Evolutionary conservation across 176 grass and related monocot species (phyloP).

Genomic region (Phoenix roebelenii): DNA sequence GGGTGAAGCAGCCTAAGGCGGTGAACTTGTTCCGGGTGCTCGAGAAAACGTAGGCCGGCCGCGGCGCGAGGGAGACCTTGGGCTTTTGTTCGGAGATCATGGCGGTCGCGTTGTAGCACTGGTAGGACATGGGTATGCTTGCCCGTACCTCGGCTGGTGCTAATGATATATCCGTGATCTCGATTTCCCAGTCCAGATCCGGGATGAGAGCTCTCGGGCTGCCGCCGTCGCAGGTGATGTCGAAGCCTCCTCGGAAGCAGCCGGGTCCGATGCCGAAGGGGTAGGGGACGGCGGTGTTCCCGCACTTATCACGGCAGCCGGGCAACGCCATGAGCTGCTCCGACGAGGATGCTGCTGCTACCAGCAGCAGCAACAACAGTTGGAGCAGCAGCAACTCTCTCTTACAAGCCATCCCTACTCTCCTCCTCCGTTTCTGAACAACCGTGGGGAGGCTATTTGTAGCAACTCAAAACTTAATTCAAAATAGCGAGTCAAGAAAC

Average conservation of each 20-base stretch:
- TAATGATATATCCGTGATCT: conserved; percentile 22
- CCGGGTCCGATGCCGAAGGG: no score
- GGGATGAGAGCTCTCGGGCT: conserved; percentile 24
- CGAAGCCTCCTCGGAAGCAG: conserved; percentile 20
- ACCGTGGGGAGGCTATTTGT: no score
- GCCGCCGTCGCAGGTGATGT: conserved; percentile 21
- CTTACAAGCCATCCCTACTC: no score
- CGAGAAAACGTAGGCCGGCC: conserved; percentile 21
- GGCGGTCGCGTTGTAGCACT: conserved; percentile 22
- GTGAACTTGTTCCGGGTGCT: conserved; percentile 22
- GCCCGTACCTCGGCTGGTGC: conserved; percentile 1
- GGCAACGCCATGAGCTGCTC: no score
- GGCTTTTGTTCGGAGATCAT: rapidly evolving
- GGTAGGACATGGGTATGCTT: neutral
- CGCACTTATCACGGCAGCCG: no score
- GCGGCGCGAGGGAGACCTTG: neutral
- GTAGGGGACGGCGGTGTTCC: no score
- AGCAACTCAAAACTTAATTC: no score
- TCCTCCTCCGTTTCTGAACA: no score
- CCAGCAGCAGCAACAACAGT: no score
- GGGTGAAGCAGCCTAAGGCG: conserved; percentile 24
- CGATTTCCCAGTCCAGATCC: neutral
- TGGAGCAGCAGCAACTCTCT: no score
- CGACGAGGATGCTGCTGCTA: no score
- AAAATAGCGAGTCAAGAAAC: no score